Percentiles rank a stretch among this genome's conserved stretches.
Evolutionary conservation across 129 eudicot species (phyloP).

Genomic region (Centrapalus pauciflorus): DNA sequence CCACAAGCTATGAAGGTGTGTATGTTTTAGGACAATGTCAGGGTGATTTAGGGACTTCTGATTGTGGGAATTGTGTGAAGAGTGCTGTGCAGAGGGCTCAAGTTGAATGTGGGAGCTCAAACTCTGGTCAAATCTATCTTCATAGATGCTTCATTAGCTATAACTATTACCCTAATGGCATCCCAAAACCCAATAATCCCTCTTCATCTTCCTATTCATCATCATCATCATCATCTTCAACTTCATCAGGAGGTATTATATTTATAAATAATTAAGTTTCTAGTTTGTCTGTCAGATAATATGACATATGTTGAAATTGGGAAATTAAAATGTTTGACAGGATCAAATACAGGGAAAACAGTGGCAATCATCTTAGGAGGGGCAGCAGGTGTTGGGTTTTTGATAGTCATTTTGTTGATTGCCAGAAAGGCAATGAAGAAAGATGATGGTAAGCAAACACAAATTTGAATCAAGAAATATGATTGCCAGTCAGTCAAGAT

Average conservation of each 20-base stretch:
- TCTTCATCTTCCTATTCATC: constrained; percentile 29
- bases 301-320: neutral
- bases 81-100: constrained; percentile 80
- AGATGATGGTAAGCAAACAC: constrained; percentile 70
- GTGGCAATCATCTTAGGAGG: constrained; percentile 97
- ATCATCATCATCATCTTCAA: constrained; percentile 21
- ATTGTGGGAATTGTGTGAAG: constrained; percentile 74
- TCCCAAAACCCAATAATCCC: constrained; percentile 44
- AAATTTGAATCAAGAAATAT: neutral
- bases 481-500: too few species aligned
- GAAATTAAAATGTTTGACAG: constrained; percentile 32
- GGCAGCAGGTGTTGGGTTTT: constrained; percentile 88
- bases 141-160: constrained; percentile 74
- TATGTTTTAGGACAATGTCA: constrained; percentile 85
- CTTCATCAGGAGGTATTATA: constrained; percentile 60
- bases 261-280: neutral
- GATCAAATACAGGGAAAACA: constrained; percentile 71
- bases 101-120: constrained; percentile 77
- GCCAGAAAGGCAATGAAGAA: constrained; percentile 72
- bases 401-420: constrained; percentile 66
- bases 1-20: constrained; percentile 48
- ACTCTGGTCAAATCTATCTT: constrained; percentile 71
- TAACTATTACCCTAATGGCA: constrained; percentile 56
- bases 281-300: neutral
- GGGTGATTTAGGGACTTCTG: constrained; percentile 75